Evolutionary conservation across 139 green algal genomes (phyloP).

Genomic region (Pseudopediastrum boryanum): DNA sequence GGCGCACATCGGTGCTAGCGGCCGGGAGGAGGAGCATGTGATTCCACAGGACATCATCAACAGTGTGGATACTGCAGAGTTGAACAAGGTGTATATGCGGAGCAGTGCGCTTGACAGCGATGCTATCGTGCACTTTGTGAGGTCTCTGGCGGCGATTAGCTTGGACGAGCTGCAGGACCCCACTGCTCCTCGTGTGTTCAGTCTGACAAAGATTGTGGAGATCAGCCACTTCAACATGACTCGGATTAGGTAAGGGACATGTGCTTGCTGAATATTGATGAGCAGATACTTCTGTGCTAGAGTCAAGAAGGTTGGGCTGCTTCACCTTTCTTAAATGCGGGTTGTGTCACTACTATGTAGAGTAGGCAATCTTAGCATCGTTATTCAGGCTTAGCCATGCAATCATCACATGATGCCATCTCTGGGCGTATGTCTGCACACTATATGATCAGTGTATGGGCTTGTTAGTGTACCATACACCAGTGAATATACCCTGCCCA

Average conservation of each 20-base stretch:
- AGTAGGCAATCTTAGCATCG: too few relatives aligned
- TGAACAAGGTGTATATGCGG: slow-evolving; percentile 44
- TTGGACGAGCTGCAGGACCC: slow-evolving; percentile 65
- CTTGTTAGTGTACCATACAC: not conserved
- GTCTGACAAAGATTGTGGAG: slow-evolving; percentile 95
- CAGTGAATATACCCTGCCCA: too few relatives aligned
- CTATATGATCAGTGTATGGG: slow-evolving; percentile 16
- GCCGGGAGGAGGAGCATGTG: slow-evolving; percentile 17
- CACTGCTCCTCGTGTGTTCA: slow-evolving; percentile 85
- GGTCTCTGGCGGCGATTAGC: slow-evolving; percentile 73
- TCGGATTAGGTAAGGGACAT: slow-evolving; percentile 84
- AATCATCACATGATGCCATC: too few relatives aligned
- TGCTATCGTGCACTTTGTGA: slow-evolving; percentile 93
- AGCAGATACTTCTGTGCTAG: too few relatives aligned
- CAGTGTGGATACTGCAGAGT: slow-evolving; percentile 56
- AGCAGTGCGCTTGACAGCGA: slow-evolving; percentile 74
- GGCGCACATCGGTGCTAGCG: slow-evolving; percentile 32
- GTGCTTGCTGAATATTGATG: too few relatives aligned
- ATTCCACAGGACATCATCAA: slow-evolving; percentile 55
- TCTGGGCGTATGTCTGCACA: too few relatives aligned
- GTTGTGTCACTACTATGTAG: too few relatives aligned
- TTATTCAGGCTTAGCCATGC: too few relatives aligned
- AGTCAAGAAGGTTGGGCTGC: too few relatives aligned
- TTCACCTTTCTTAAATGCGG: too few relatives aligned
- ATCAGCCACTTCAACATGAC: slow-evolving; percentile 98